Evolutionary conservation across 495 filamentous ascomycete genomes (phyloP), one percentile per base, ranked within the genome.

Genomic region (Astrothelium macrocarpum): DNA sequence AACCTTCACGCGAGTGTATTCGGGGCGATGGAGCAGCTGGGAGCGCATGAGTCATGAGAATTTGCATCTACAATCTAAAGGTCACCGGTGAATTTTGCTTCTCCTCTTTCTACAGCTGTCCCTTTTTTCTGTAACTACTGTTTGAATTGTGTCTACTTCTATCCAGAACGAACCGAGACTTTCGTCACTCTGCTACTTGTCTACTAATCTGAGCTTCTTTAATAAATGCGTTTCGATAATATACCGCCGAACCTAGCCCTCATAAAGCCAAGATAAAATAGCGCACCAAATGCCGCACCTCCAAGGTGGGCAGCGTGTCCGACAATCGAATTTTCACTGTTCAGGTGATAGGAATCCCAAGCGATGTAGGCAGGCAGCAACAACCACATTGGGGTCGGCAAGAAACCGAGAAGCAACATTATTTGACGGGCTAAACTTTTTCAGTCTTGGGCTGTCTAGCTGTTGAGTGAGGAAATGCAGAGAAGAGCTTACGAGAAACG

Each of bases 301-400:
- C 75, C 74, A 1, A 77, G 49, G 69, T 77, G 75, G 20, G 68
- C 75, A 12, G 71, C 65, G 62, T 77, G 75, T 11, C 63, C 73
- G 2, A 70, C 58, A 9, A 12, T 31, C 18, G 56, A 61, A 1
- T 29, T 62, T 18, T 53, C 23, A 20, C 63, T 39, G 53, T 70
- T 62, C 31, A 75, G 26, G 59, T 67, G 70, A 36, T 53, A 72
- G 1, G 65, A 70, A 59, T 76, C 75, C 16, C 67, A 63, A 1
- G 62, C 67, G 25, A 71, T 64, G 60, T 68, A 76, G 9, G 62
- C 67, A 2, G 36, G 28, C 3, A 69, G 64, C 4, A 72, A 34
- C 1, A 64, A 46, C 68, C 68, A 74, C 18, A 76, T 43, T 2
- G 75, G 75, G 16, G 71, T 59, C 0, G 71, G 69, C 25, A 76